These are phyloP conservation scores for Lactarius hatsudake DNA, from an alignment of 768 basidiomycete species.

Conservation along the genomic window DNA sequence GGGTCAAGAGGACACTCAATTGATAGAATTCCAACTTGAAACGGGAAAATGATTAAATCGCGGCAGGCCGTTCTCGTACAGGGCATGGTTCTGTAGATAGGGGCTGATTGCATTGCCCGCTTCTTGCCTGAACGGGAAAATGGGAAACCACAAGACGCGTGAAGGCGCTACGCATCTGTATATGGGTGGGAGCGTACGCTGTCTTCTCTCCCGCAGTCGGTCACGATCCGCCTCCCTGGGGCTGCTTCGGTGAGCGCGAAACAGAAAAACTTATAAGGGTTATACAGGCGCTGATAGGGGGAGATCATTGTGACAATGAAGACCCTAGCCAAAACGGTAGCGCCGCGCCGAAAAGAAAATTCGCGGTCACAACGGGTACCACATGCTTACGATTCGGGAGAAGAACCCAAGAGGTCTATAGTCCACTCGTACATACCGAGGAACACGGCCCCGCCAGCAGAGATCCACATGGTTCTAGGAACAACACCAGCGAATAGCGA, in stretches of 20 bases:
- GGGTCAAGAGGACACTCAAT: background rate
- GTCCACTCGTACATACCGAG: slow-evolving; percentile 91
- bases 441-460: slow-evolving; percentile 94
- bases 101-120: slow-evolving; percentile 24
- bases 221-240: slow-evolving; percentile 4
- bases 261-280: background rate
- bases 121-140: slow-evolving; percentile 24
- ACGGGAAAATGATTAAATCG: background rate
- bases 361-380: background rate
- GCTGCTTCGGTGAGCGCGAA: background rate
- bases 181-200: slow-evolving; percentile 11
- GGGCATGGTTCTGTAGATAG: slow-evolving; percentile 22
- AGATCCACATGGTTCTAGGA: slow-evolving; percentile 95
- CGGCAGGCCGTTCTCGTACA: background rate
- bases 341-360: background rate
- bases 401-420: slow-evolving; percentile 18
- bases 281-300: slow-evolving; percentile 1
- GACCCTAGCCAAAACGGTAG: background rate
- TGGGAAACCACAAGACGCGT: slow-evolving; percentile 17
- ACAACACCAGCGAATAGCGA: slow-evolving; percentile 86
- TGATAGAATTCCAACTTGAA: background rate
- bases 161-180: slow-evolving; percentile 15
- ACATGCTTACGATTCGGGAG: slow-evolving; percentile 12
- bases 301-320: slow-evolving; percentile 6
- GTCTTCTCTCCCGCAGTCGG: slow-evolving; percentile 12